These are phyloP conservation scores for Plasmodium yoelii DNA, from an alignment of 169 alveolate genomes.

Conservation along the genomic window DNA sequence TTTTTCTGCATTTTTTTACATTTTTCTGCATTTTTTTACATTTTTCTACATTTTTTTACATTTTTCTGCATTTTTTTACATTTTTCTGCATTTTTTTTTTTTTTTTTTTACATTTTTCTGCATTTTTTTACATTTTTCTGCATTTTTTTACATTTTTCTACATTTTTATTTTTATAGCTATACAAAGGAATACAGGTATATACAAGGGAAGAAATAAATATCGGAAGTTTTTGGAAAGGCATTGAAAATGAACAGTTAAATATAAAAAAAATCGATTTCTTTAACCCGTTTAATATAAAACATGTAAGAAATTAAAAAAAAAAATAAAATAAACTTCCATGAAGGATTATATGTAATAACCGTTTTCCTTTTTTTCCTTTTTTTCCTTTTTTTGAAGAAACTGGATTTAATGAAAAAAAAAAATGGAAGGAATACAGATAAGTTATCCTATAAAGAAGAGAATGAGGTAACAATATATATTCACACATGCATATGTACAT, in stretches of 20 bases:
- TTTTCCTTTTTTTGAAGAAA: constrained; percentile 24
- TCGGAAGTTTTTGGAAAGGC: constrained; percentile 27
- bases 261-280: constrained; percentile 27
- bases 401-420: constrained; percentile 1
- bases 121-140: no score
- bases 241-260: constrained; percentile 24
- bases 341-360: neutral
- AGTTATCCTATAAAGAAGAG: neutral
- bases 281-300: constrained; percentile 62
- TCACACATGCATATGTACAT: neutral
- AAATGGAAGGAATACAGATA: neutral
- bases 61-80: no score
- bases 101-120: no score
- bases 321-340: neutral
- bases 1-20: no score
- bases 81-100: neutral
- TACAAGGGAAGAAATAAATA: constrained; percentile 51
- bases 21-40: no score
- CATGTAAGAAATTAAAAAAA: constrained; percentile 14
- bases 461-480: constrained; percentile 23
- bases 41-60: no score
- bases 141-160: no score
- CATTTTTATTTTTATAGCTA: neutral
- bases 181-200: constrained; percentile 66
- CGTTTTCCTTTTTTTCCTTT: constrained; percentile 1